Conservation (phyloP, 1,139 yeast genomes). For the Lodderomyces parapsilosis region DNA sequence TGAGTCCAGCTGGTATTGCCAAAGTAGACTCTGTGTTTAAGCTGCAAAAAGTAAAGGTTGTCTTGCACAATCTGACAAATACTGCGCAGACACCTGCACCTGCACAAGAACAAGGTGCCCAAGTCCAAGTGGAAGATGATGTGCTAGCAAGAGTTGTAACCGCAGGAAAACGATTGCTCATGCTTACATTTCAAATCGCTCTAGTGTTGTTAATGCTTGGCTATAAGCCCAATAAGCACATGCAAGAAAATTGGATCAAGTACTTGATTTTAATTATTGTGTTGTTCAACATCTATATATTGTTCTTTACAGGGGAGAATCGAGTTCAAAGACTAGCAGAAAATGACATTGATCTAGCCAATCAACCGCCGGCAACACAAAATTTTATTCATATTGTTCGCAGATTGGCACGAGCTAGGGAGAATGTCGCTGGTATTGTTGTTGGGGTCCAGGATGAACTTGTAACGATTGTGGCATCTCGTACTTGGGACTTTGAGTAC, state of each 20-base stretch:
- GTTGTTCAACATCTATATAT: conserved; percentile 11
- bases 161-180: conserved; percentile 11
- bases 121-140: conserved; percentile 8
- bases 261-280: conserved; percentile 10
- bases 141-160: conserved; percentile 9
- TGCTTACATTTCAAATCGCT: conserved; percentile 8
- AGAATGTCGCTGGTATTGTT: neutral
- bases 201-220: conserved; percentile 12
- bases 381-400: neutral
- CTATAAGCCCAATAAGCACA: conserved; percentile 11
- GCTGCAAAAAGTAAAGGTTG: conserved; percentile 24
- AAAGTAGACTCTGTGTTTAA: conserved; percentile 22
- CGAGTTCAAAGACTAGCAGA: conserved; percentile 8
- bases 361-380: conserved; percentile 2
- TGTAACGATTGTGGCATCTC: conserved; percentile 17
- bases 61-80: neutral
- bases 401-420: neutral
- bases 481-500: conserved; percentile 27
- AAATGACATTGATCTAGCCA: neutral
- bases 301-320: conserved; percentile 13
- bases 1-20: conserved; percentile 36
- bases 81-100: neutral
- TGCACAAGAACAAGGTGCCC: neutral
- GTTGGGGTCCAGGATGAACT: conserved; percentile 15
- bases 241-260: conserved; percentile 13